A percentile compares a stretch with the other conserved stretches of the same genome.
phyloP scores from a whole-genome alignment of 2,329 filamentous ascomycete species.

The Biscogniauxia mediterranea region DNA sequence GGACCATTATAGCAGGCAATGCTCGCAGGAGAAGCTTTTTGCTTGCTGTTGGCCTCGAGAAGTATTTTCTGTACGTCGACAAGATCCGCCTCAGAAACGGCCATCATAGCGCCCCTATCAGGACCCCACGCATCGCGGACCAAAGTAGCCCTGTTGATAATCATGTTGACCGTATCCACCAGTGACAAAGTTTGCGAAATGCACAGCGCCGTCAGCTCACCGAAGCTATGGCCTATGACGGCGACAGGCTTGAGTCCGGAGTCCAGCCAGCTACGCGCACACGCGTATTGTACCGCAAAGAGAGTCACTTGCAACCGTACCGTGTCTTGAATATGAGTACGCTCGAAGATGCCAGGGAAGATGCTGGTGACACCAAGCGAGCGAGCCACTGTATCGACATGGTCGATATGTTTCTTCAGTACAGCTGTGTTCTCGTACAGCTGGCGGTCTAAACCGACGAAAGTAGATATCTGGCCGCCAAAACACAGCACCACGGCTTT shows the following conservation, averaged over 20 bases:
- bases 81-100: constrained; percentile 32
- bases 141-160: constrained; percentile 30
- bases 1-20: constrained; percentile 51
- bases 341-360: constrained; percentile 33
- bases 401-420: constrained; percentile 27
- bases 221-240: constrained; percentile 42
- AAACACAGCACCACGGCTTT: constrained; percentile 36
- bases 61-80: constrained; percentile 25
- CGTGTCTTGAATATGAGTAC: constrained; percentile 21
- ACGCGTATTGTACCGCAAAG: constrained; percentile 40
- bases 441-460: constrained; percentile 29
- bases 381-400: constrained; percentile 13
- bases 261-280: constrained; percentile 36
- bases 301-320: constrained; percentile 38
- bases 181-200: constrained; percentile 34
- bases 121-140: constrained; percentile 34
- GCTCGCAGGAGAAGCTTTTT: neutral
- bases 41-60: neutral
- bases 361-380: constrained; percentile 26
- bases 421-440: constrained; percentile 29
- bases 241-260: constrained; percentile 29
- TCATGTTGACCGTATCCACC: constrained; percentile 31
- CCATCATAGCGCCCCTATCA: constrained; percentile 40
- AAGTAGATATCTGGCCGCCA: constrained; percentile 32
- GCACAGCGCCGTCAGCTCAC: constrained; percentile 41